Evolutionary conservation across 2,329 filamentous ascomycete genomes (phyloP), one percentile per base, ranked within the genome.

Genomic region (Thielaviopsis euricoi): DNA sequence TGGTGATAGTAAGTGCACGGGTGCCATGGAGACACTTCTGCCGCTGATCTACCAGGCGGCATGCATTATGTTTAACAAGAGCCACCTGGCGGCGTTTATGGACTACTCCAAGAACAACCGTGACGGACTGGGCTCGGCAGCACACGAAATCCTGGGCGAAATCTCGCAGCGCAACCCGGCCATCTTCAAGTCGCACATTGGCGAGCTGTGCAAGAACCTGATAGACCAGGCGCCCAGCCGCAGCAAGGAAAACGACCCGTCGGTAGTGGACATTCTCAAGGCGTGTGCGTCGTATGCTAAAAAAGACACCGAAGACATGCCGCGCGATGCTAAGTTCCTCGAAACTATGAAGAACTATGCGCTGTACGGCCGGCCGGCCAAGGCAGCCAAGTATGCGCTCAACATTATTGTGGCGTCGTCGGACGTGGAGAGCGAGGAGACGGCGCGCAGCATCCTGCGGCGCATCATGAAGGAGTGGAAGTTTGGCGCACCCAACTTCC

Each of bases 251-350:
- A 90, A 90, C 61, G 86, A 91, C 56, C 70, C 81, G 1, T 77
- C 80, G 2, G 84, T 87, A n/a, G 87, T 93, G 13, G 88, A 96
- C 65, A 91, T 91, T 1, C 76, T 98, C 60, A 96, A 95, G 68
- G 91, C 94, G 2, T 96, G 93, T 67, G 87, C 91, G 10, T 89
- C 87, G 1, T 98, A 95, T 68, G 87, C 90, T 1, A 85, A 85
- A 65, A 89, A 85, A 64, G 91, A 94, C 64, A 84, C 91, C 0
- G 77, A 83, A 12, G 90, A 97, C 61, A 80, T 98, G 56, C 87
- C 87, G 0, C 80, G 82, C 60, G 87, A 95, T 61, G 82, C 85
- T 58, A 87, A 86, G 63, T 91, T 97, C 64, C 76, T 82, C 33
- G 83, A 93, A 65, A 85, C 89, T 1, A 78, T 98, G 68, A 82